These are phyloP conservation scores for Psilocybe cubensis DNA, from an alignment of 768 basidiomycete genomes.

Conservation along the genomic window DNA sequence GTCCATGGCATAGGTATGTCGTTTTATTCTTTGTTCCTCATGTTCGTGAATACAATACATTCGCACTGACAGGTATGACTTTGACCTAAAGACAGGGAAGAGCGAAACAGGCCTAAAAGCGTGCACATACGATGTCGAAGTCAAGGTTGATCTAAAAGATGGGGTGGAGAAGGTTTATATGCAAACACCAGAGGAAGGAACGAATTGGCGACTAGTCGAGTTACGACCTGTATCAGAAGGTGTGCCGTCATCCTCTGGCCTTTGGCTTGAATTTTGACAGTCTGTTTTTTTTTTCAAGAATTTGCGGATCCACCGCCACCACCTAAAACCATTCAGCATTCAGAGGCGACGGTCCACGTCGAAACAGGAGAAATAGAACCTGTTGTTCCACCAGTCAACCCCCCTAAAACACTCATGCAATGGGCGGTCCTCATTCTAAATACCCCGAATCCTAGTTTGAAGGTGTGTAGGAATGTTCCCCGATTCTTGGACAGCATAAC, in stretches of 20 bases:
- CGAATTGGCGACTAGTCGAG: constrained; percentile 67
- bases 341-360: constrained; percentile 3
- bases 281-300: constrained; percentile 35
- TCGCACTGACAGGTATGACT: constrained; percentile 62
- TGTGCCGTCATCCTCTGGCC: constrained; percentile 19
- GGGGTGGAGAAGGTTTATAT: constrained; percentile 57
- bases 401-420: constrained; percentile 73
- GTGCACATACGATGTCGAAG: constrained; percentile 66
- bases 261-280: not conserved
- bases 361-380: constrained; percentile 38
- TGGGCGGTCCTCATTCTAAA: constrained; percentile 82
- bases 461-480: constrained; percentile 36
- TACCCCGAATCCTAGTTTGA: constrained; percentile 68
- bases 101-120: constrained; percentile 72
- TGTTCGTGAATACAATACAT: not conserved
- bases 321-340: constrained; percentile 12
- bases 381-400: constrained; percentile 48
- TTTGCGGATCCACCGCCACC: constrained; percentile 70
- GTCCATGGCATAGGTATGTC: constrained; percentile 73
- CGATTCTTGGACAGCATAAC: not conserved
- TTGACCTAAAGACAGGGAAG: constrained; percentile 68
- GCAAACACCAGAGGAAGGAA: constrained; percentile 56
- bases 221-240: constrained; percentile 77
- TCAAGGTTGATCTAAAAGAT: constrained; percentile 41
- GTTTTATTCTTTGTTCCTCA: not conserved